A percentile compares a stretch with the other conserved stretches of the same genome.
phyloP scores from a whole-genome alignment of 73 alveolate genomes.

The Blepharisma japonicum region DNA sequence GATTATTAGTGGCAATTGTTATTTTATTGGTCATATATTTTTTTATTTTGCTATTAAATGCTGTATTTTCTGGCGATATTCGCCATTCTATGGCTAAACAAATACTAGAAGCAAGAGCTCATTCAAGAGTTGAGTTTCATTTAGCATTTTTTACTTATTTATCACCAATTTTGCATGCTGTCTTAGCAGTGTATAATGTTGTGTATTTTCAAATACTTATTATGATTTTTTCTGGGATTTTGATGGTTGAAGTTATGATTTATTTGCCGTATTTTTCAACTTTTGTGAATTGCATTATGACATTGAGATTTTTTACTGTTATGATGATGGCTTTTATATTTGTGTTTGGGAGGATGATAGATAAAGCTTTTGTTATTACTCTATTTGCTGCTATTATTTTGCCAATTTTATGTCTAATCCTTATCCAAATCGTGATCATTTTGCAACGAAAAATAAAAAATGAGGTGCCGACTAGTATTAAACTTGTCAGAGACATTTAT shows the following conservation, averaged over 20 bases:
- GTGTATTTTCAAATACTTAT: neutral
- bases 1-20: no score
- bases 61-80: neutral
- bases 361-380: neutral
- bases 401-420: neutral
- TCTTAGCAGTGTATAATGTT: neutral
- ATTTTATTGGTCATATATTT: no score
- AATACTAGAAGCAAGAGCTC: neutral
- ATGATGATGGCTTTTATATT: neutral
- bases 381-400: neutral
- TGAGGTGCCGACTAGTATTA: neutral
- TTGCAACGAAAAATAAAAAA: neutral
- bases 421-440: neutral
- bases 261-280: neutral
- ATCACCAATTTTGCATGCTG: neutral
- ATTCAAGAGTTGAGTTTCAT: neutral
- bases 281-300: neutral
- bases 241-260: neutral
- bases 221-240: neutral
- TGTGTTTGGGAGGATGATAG: neutral
- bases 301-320: neutral
- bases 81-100: neutral
- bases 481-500: neutral
- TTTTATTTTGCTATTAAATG: neutral
- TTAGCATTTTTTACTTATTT: neutral